Percentiles rank a stretch among this genome's conserved stretches.
Conservation (phyloP, 2,329 filamentous ascomycete genomes). For the Nemania serpens region DNA sequence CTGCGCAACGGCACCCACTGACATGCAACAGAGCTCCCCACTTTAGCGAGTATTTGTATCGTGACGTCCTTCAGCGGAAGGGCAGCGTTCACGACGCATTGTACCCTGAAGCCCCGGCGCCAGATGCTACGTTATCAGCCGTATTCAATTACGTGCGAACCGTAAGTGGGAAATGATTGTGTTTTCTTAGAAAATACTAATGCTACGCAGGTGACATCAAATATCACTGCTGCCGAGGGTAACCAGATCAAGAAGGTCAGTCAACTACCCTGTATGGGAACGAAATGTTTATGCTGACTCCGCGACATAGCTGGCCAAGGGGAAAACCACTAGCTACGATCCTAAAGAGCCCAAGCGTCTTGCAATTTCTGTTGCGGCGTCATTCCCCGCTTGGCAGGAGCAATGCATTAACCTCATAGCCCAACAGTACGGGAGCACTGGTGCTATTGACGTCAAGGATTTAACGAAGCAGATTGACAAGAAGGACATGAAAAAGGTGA, state of each 20-base stretch:
- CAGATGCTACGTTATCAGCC: conserved; percentile 71
- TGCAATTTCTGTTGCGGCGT: conserved; percentile 79
- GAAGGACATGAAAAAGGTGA: conserved; percentile 91
- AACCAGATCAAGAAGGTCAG: conserved; percentile 79
- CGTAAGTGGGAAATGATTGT: conserved; percentile 46
- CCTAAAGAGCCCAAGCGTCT: conserved; percentile 91
- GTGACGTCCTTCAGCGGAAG: conserved; percentile 81
- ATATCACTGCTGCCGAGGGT: conserved; percentile 85
- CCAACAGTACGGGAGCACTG: conserved; percentile 28
- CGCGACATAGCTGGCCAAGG: conserved; percentile 64
- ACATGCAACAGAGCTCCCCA: conserved; percentile 67
- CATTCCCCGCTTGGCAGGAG: conserved; percentile 89
- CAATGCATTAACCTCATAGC: conserved; percentile 84
- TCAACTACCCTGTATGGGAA: not conserved
- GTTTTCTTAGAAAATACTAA: not conserved
- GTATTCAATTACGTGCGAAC: conserved; percentile 77
- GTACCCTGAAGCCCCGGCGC: conserved; percentile 71
- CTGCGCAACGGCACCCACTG: not conserved
- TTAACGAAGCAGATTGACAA: conserved; percentile 24
- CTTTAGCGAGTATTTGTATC: conserved; percentile 93
- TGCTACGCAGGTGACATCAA: conserved; percentile 57
- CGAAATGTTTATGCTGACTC: conserved; percentile 3
- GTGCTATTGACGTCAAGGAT: conserved; percentile 63
- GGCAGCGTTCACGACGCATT: conserved; percentile 77
- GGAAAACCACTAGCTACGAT: conserved; percentile 83